Percentiles rank a stretch among this genome's conserved stretches.
Conservation (phyloP, 768 basidiomycete genomes). For the Mycena sanguinolenta region DNA sequence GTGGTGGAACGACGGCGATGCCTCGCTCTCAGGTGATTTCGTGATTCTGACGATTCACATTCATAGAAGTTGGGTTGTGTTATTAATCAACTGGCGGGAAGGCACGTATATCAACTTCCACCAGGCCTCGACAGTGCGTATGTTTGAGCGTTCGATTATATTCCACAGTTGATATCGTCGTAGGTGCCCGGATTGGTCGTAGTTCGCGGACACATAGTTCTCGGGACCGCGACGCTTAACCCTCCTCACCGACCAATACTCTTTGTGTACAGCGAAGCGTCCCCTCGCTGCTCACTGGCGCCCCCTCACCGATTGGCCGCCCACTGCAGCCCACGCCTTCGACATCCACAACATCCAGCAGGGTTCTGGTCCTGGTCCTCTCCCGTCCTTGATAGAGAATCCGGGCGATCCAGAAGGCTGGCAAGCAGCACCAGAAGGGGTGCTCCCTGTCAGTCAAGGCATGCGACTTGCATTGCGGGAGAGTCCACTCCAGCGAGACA, state of each 20-base stretch:
- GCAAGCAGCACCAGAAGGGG: neutral
- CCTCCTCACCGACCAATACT: neutral
- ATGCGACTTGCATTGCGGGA: neutral
- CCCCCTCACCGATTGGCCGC: neutral
- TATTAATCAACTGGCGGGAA: neutral
- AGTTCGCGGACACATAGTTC: neutral
- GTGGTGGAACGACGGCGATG: neutral
- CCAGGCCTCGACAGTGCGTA: neutral
- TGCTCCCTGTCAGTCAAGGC: neutral
- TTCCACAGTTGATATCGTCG: neutral
- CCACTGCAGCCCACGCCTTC: neutral
- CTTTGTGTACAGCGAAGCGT: neutral
- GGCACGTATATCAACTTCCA: neutral
- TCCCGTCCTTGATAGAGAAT: neutral
- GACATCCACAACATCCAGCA: neutral
- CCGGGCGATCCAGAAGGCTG: neutral
- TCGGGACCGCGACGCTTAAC: neutral
- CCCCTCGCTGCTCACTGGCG: neutral
- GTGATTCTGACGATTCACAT: neutral
- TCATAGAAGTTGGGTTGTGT: neutral
- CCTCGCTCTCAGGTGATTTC: neutral
- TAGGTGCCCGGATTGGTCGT: neutral
- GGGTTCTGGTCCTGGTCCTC: neutral
- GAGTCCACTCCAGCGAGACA: neutral
- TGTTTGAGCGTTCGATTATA: no score